Conservation (phyloP, 1,139 yeast genomes). For the Kurtzmaniella quercitrusa region DNA sequence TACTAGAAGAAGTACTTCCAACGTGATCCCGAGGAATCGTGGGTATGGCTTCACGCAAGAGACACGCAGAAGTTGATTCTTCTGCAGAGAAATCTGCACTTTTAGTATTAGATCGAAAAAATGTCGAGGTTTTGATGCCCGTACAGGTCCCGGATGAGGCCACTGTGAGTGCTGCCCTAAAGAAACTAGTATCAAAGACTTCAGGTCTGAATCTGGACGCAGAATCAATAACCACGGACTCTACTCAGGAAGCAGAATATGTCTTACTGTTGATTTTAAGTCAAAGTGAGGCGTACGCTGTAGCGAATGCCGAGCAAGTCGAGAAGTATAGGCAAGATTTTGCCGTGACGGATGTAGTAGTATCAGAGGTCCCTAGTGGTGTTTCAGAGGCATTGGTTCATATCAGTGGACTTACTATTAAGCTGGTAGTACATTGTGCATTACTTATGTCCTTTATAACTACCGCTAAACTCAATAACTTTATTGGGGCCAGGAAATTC, state of each 20-base stretch:
- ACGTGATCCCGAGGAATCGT: neutral
- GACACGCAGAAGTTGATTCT: neutral
- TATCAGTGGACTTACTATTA: constrained; percentile 20
- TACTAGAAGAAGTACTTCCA: neutral
- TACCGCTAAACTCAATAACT: constrained; percentile 23
- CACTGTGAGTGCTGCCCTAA: constrained; percentile 18
- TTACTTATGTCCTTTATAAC: constrained; percentile 21
- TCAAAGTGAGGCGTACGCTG: constrained; percentile 23
- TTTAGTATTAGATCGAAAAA: neutral
- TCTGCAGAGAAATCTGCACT: neutral
- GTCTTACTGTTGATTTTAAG: neutral
- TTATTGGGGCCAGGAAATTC: constrained; percentile 15
- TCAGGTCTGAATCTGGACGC: neutral
- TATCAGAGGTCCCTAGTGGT: constrained; percentile 22
- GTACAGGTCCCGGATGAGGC: constrained; percentile 3
- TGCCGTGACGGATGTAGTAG: constrained; percentile 16
- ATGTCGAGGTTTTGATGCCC: neutral
- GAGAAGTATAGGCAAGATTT: constrained; percentile 15
- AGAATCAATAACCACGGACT: neutral
- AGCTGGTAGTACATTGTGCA: constrained; percentile 19
- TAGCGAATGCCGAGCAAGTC: constrained; percentile 14
- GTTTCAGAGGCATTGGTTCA: constrained; percentile 26
- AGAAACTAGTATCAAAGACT: constrained; percentile 11
- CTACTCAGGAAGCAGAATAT: neutral
- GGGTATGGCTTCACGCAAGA: neutral